These are phyloP conservation scores for Kalmanozyma brasiliensis DNA, from an alignment of 1,284 basidiomycete genomes.

Conservation along the genomic window DNA sequence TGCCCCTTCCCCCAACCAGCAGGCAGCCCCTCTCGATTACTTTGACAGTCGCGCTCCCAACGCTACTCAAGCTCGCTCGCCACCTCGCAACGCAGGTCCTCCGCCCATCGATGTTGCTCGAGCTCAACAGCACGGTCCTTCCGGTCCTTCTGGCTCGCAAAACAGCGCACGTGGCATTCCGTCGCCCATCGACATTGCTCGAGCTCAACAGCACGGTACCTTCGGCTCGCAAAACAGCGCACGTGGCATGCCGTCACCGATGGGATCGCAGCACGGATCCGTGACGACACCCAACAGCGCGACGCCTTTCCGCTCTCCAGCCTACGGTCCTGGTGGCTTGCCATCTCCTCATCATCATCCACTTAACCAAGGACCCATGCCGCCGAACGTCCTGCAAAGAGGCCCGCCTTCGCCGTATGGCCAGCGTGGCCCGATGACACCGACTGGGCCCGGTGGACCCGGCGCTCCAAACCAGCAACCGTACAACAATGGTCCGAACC, in stretches of 20 bases:
- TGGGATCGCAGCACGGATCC: constrained; percentile 12
- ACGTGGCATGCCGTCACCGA: constrained; percentile 16
- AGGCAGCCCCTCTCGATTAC: constrained; percentile 18
- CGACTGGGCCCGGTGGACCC: constrained; percentile 8
- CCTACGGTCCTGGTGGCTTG: constrained; percentile 19
- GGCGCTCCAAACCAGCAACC: constrained; percentile 5
- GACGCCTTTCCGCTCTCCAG: constrained; percentile 40
- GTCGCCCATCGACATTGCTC: constrained; percentile 20
- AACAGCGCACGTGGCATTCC: constrained; percentile 8
- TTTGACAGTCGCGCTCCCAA: constrained; percentile 26
- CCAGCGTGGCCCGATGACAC: constrained; percentile 6
- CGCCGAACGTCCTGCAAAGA: constrained; percentile 38
- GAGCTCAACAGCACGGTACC: constrained; percentile 39
- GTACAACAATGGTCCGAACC: constrained; percentile 11
- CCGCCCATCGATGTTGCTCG: constrained; percentile 37
- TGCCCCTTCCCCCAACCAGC: constrained; percentile 14
- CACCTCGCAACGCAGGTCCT: constrained; percentile 19
- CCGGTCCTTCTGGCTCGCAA: too few relatives aligned
- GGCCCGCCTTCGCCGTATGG: constrained; percentile 10
- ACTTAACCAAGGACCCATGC: constrained; percentile 7
- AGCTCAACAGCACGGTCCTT: constrained; percentile 24
- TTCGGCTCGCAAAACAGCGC: too few relatives aligned
- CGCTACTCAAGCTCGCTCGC: constrained; percentile 14
- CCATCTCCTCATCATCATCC: constrained; percentile 24
- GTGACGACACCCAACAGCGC: constrained; percentile 31